Evolutionary conservation across 805 yeast genomes (phyloP), one percentile per base, ranked within the genome.

Genomic region (Yamadazyma ubonensis): DNA sequence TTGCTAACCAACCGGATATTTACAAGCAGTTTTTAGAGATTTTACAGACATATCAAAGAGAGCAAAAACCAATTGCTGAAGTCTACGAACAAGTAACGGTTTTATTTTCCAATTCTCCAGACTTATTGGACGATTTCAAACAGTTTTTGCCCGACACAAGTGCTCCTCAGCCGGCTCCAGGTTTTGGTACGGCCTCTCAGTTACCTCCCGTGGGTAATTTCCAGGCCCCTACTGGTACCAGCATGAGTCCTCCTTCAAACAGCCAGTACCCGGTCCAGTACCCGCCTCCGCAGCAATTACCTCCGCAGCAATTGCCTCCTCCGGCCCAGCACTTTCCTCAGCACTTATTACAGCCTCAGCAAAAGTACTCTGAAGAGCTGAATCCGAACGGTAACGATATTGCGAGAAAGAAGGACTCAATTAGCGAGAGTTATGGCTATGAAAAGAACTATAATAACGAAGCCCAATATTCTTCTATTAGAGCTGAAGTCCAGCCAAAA

Each of bases 11-110:
- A 61, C 99, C 99, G 0, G 97, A 91, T 54, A 88, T 90, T 42
- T 93, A 93, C 70, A 93, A 93, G 65, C 89, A 83, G 52, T 93
- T 93, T 52, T 70, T 95, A 63, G 99, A 93, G 60, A 93, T 91
- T 42, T 70, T 93, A 52, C 99, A 93, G 61, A 91, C 97, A 33
- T 93, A 91, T 59, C 99, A 93, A 67, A 80, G 95, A 48, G 99
- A 91, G 57, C 95, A 89, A 57, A 85, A 88, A 56, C 96, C 96
- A 34, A 93, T 93, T 38, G 83, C 87, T 37, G 98, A 93, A 56
- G 99, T 93, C 9, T 93, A 93, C 55, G 84, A 87, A 40, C 97
- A 93, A 58, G 96, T 93, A 2, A 85, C 96, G 1, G 73, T 80
- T 5, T 70, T 93, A 38, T 93, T 93, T 66, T 83, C 86, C 44